phyloP scores from a whole-genome alignment of 2,329 filamentous ascomycete species.

The Curvularia verruculosa region DNA sequence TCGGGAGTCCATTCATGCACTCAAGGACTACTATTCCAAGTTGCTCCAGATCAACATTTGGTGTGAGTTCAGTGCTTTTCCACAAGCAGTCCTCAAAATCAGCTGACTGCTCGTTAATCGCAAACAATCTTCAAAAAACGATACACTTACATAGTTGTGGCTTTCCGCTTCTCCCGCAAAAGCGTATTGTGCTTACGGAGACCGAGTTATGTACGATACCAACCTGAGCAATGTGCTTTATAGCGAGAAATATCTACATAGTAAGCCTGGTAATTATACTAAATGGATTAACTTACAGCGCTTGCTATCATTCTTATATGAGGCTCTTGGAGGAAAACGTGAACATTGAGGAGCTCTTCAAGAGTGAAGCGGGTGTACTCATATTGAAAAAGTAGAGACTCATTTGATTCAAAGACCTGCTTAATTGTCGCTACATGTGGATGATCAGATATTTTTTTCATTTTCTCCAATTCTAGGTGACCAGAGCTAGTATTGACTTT shows the following conservation, averaged over 20 bases:
- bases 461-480: background rate
- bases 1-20: slow-evolving; percentile 3
- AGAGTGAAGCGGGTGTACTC: slow-evolving; percentile 4
- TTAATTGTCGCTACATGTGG: slow-evolving; percentile 1
- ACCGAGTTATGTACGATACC: slow-evolving; percentile 2
- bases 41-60: background rate
- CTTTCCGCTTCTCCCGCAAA: background rate
- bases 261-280: background rate
- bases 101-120: background rate
- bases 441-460: slow-evolving; percentile 3
- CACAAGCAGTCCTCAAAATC: background rate
- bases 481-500: background rate
- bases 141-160: background rate
- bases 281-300: background rate
- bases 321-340: background rate
- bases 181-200: background rate
- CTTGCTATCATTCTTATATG: slow-evolving; percentile 3
- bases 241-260: slow-evolving; percentile 1
- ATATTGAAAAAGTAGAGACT: background rate
- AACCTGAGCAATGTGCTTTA: slow-evolving; percentile 3
- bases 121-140: background rate
- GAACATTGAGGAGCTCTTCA: slow-evolving; percentile 4
- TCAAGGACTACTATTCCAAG: slow-evolving; percentile 1
- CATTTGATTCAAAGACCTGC: background rate
- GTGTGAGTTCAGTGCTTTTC: background rate